A percentile compares a stretch with the other conserved stretches of the same genome.
phyloP scores from a whole-genome alignment of 1,284 basidiomycete species.

The Irpex sp. region DNA sequence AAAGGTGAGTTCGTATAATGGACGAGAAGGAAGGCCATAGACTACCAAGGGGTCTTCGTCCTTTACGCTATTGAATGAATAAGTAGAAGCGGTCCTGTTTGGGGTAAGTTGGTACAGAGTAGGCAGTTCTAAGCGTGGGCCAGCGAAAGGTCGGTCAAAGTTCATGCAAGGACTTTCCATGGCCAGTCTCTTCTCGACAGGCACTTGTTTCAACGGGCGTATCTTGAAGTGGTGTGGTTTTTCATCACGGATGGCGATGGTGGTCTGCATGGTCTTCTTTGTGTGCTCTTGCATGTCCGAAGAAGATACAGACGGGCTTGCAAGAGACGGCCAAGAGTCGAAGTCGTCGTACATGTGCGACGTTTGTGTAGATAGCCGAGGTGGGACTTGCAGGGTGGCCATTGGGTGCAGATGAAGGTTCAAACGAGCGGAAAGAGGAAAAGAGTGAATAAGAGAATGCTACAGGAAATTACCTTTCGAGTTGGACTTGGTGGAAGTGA shows the following conservation, averaged over 20 bases:
- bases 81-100: not conserved
- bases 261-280: slow-evolving; percentile 17
- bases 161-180: slow-evolving; percentile 4
- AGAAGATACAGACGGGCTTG: not conserved
- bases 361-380: not conserved
- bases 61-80: slow-evolving; percentile 5
- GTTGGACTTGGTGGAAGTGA: not conserved
- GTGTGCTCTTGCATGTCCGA: not conserved
- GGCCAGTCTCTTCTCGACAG: slow-evolving; percentile 1
- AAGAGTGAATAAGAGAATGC: not conserved
- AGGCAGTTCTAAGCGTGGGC: slow-evolving; percentile 1
- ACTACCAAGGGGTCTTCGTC: not conserved
- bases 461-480: not conserved
- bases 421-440: not conserved
- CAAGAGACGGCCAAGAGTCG: not conserved
- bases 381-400: not conserved
- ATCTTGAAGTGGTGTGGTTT: slow-evolving; percentile 15
- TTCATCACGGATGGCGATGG: slow-evolving; percentile 14
- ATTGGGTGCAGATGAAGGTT: not conserved
- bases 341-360: not conserved
- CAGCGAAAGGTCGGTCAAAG: slow-evolving; percentile 10
- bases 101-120: slow-evolving; percentile 8
- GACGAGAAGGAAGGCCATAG: not conserved
- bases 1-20: not conserved
- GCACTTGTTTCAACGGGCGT: slow-evolving; percentile 10